Base-by-base conservation (phyloP, 495 filamentous ascomycete genomes). In the Penicillium cinerascens region DNA sequence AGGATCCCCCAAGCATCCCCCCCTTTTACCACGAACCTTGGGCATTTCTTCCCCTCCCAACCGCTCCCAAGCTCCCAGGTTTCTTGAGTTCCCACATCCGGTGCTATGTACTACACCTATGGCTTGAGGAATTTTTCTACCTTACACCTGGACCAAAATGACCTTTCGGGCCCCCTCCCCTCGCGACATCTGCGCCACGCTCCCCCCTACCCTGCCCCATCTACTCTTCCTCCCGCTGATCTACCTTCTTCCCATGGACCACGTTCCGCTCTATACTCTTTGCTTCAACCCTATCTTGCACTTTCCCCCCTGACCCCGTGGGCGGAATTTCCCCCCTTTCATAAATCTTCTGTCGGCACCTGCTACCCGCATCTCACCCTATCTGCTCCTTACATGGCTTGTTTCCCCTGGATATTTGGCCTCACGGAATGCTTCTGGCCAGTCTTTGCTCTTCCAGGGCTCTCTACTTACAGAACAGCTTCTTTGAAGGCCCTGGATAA, bases 171-270 rank as follows among this genome's bases (percentile, higher is more conserved):
- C 46, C 36, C 36, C 40, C 36, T 46, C 46, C 51, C 45, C 23
- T 43, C 50, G 45, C 44, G 44, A 39, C 44, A 38, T 44, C 52
- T 41, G 49, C 52, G 49, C 58, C 49, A 53, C 49, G 36, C 49
- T 42, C 49, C 47, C 36, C 49, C 41, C 36, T 44, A 43, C 38
- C 52, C 57, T 48, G 48, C 45, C 44, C 42, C 6, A 47, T 40
- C 36, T 29, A 44, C 39, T 46, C 47, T 29, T 43, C 52, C 36
- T 26, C 50, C 52, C 49, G 55, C 27, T 42, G 58, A 60, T 60
- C 58, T 50, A 33, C 49, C 52, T 33, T 53, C 44, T 42, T 52
- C 41, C 57, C 58, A 60, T 52, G 53, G 58, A 49, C 48, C 48
- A 52, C 52, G 52, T 55, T 55, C 44, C 49, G 35, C 21, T 42